Conservation (phyloP, 106 monocot species). For the Triglochin maritima region DNA sequence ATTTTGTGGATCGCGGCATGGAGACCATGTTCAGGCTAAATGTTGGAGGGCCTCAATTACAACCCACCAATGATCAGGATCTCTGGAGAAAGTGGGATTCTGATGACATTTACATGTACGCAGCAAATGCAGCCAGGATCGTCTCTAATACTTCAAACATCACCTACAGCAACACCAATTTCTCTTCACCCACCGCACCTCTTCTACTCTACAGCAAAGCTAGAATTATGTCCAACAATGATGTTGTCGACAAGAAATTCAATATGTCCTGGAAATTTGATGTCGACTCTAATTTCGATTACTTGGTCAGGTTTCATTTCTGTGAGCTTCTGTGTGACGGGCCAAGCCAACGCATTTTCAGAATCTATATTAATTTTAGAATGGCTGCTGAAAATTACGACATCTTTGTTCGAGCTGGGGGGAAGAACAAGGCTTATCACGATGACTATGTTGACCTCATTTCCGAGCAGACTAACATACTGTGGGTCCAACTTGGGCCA, state of each 20-base stretch:
- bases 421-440: constrained; percentile 62
- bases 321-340: constrained; percentile 59
- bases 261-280: constrained; percentile 71
- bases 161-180: constrained; percentile 37
- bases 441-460: constrained; percentile 48
- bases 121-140: constrained; percentile 36
- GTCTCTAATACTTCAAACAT: constrained; percentile 43
- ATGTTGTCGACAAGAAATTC: constrained; percentile 57
- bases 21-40: constrained; percentile 80
- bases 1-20: constrained; percentile 28
- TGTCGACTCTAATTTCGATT: constrained; percentile 65
- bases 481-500: constrained; percentile 79
- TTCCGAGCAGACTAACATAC: constrained; percentile 31
- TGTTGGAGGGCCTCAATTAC: constrained; percentile 44
- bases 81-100: constrained; percentile 59
- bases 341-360: constrained; percentile 53
- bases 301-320: constrained; percentile 70
- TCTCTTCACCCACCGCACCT: constrained; percentile 36
- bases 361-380: constrained; percentile 69
- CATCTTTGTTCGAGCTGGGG: constrained; percentile 40
- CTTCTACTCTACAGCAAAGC: constrained; percentile 60
- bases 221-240: constrained; percentile 47
- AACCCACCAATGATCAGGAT: constrained; percentile 22
- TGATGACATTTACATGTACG: constrained; percentile 56
- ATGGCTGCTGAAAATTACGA: constrained; percentile 73